Evolutionary conservation across 1,139 yeast genomes (phyloP).

Genomic region (Nakaseomyces nivariensis): DNA sequence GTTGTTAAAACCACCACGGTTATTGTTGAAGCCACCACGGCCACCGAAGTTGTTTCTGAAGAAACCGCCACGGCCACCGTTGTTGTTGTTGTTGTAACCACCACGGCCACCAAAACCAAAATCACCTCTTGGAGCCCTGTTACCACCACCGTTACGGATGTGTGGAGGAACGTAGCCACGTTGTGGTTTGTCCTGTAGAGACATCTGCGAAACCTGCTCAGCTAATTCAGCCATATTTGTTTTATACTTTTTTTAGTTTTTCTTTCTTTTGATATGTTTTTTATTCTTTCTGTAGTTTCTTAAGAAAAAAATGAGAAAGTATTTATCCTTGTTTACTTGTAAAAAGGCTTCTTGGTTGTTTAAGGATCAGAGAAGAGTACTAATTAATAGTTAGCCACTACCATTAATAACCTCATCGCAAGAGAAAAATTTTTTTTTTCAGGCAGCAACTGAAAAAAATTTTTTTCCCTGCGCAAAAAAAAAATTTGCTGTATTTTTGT

Average conservation of each 20-base stretch:
- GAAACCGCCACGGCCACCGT: not conserved
- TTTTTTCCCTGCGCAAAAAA: too few species aligned
- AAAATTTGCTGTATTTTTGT: too few species aligned
- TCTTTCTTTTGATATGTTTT: not conserved
- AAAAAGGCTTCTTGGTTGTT: not conserved
- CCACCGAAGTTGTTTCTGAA: slow-evolving; percentile 2
- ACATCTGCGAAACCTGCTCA: slow-evolving; percentile 29
- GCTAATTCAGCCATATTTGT: slow-evolving; percentile 36
- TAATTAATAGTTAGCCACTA: too few species aligned
- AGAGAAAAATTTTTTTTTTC: not conserved
- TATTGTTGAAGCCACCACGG: slow-evolving; percentile 15
- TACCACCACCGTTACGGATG: slow-evolving; percentile 32
- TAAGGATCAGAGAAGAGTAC: too few species aligned
- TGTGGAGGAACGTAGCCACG: slow-evolving; percentile 61
- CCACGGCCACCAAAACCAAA: slow-evolving; percentile 1
- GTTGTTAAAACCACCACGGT: slow-evolving; percentile 19
- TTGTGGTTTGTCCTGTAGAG: slow-evolving; percentile 8
- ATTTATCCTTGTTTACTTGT: not conserved
- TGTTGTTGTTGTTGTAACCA: not conserved
- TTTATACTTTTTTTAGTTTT: not conserved
- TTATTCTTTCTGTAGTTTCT: not conserved
- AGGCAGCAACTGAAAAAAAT: not conserved
- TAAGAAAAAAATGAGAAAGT: not conserved
- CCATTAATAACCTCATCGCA: not conserved
- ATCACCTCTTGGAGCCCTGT: slow-evolving; percentile 5